Evolutionary conservation across 2,329 filamentous ascomycete genomes (phyloP).

Genomic region (Setomelanomma holmii): DNA sequence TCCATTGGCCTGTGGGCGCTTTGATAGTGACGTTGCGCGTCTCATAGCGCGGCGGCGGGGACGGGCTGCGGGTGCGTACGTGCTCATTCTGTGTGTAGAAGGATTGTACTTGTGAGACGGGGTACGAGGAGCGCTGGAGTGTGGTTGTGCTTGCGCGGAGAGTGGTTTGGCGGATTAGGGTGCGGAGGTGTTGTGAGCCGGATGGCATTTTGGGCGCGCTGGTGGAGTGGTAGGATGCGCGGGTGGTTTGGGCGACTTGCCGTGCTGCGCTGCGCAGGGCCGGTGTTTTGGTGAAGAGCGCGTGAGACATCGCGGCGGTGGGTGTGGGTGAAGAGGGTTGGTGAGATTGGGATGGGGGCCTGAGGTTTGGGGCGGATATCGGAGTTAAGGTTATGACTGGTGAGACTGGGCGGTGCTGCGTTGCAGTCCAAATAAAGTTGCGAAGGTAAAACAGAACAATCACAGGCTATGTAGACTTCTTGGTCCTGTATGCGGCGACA

Average conservation of each 20-base stretch:
- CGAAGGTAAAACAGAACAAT: no score
- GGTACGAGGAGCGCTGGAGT: constrained; percentile 27
- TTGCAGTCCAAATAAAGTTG: neutral
- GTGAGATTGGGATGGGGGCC: constrained; percentile 10
- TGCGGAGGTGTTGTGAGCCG: constrained; percentile 32
- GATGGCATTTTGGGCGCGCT: constrained; percentile 31
- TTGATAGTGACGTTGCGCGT: constrained; percentile 32
- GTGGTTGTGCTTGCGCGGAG: constrained; percentile 33
- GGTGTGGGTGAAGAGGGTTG: constrained; percentile 8
- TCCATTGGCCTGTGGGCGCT: constrained; percentile 38
- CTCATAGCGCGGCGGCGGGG: constrained; percentile 34
- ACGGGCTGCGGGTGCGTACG: constrained; percentile 30
- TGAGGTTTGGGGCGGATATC: constrained; percentile 14
- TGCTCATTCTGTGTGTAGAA: constrained; percentile 15
- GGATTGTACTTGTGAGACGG: constrained; percentile 28
- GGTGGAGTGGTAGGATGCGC: constrained; percentile 20
- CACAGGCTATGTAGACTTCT: no score
- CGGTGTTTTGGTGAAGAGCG: constrained; percentile 18
- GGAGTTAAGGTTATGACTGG: neutral
- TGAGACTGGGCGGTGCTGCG: neutral
- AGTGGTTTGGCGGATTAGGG: constrained; percentile 37
- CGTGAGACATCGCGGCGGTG: constrained; percentile 21
- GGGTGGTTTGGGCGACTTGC: constrained; percentile 9
- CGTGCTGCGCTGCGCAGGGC: constrained; percentile 14
- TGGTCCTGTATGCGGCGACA: no score